These are phyloP conservation scores for Centaurea solstitialis DNA, from an alignment of 129 eudicot species.

Conservation along the genomic window DNA sequence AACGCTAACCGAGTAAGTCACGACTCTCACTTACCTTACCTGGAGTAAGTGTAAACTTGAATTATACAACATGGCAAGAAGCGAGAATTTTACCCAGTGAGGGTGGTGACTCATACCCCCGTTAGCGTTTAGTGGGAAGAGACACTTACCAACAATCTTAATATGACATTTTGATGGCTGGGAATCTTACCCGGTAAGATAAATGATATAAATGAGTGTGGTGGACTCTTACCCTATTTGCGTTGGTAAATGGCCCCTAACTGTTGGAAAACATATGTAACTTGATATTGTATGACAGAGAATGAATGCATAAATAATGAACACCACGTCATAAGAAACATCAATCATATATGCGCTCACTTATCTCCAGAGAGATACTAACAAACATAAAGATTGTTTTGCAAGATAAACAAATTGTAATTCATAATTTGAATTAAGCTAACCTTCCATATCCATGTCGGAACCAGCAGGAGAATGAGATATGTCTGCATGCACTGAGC, in stretches of 20 bases:
- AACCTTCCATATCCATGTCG: conserved; percentile 97
- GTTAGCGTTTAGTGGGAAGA: background rate
- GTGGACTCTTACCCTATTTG: background rate
- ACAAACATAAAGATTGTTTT: background rate
- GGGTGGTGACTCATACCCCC: background rate
- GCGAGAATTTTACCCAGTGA: background rate
- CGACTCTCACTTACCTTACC: background rate
- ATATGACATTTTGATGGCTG: background rate
- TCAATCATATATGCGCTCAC: background rate
- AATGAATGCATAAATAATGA: background rate
- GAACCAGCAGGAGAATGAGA: conserved; percentile 66
- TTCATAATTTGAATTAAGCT: conserved; percentile 1
- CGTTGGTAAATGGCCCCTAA: background rate
- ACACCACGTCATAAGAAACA: background rate
- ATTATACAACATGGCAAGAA: background rate
- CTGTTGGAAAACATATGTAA: background rate
- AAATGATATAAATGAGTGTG: background rate
- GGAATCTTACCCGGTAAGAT: background rate
- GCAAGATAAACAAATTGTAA: background rate
- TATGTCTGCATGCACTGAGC: conserved; percentile 22
- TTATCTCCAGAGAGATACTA: background rate
- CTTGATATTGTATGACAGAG: background rate
- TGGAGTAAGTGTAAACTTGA: background rate
- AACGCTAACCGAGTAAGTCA: background rate
- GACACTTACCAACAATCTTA: background rate